These are phyloP conservation scores for Lobosporangium transversale DNA, from an alignment of 192 early-diverging fungal genomes.

Conservation along the genomic window DNA sequence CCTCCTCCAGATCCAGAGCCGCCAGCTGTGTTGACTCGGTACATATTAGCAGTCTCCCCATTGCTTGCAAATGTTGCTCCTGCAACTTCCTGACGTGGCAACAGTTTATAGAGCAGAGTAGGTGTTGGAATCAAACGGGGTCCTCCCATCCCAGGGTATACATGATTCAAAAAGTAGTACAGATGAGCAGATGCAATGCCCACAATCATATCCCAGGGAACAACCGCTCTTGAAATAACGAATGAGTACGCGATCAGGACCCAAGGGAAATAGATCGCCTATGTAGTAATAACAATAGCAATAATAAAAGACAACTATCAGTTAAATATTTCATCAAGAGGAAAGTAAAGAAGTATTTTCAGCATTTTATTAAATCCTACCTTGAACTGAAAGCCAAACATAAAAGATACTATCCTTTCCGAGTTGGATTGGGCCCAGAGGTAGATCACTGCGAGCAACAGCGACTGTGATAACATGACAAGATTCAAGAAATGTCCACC, in stretches of 20 bases:
- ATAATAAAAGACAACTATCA: neutral
- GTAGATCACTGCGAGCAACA: conserved; percentile 41
- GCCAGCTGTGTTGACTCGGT: conserved; percentile 4
- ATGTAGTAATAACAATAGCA: neutral
- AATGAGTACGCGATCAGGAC: conserved; percentile 70
- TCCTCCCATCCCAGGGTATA: conserved; percentile 74
- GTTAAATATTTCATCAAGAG: neutral
- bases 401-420: conserved; percentile 46
- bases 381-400: conserved; percentile 50
- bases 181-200: conserved; percentile 76
- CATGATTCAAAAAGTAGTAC: conserved; percentile 77
- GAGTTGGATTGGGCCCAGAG: conserved; percentile 42
- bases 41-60: conserved; percentile 17
- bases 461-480: conserved; percentile 22
- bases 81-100: conserved; percentile 53
- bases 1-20: conserved; percentile 9
- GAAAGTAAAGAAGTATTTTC: neutral
- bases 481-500: conserved; percentile 17
- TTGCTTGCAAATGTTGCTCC: conserved; percentile 27
- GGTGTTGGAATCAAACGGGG: conserved; percentile 75
- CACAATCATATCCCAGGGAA: conserved; percentile 65
- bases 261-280: conserved; percentile 78
- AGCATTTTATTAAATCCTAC: conserved; percentile 1
- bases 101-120: conserved; percentile 58
- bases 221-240: conserved; percentile 43